These are phyloP conservation scores for Rhizopogon vesiculosus DNA, from an alignment of 768 basidiomycete genomes.

Conservation along the genomic window DNA sequence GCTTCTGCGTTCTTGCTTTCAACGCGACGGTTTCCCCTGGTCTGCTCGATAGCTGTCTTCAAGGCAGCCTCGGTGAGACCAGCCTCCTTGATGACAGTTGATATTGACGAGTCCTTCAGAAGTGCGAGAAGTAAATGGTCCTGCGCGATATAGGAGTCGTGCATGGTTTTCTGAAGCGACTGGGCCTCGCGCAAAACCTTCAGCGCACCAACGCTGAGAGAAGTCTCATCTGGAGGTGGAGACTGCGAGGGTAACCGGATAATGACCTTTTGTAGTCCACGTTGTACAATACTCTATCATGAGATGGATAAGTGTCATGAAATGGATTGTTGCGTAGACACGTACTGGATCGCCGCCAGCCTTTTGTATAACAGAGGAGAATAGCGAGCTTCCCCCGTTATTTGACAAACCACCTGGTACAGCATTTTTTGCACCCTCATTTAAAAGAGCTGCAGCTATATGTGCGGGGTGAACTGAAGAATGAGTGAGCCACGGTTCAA, in stretches of 20 bases:
- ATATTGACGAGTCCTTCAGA: slow-evolving; percentile 66
- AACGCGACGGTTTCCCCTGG: slow-evolving; percentile 79
- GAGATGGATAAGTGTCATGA: not conserved
- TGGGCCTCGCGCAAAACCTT: slow-evolving; percentile 76
- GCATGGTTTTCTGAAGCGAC: slow-evolving; percentile 74
- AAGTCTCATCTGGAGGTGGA: slow-evolving; percentile 80
- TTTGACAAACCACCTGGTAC: slow-evolving; percentile 29
- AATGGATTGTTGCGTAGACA: slow-evolving; percentile 4
- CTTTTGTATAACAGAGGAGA: slow-evolving; percentile 72
- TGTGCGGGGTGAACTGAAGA: slow-evolving; percentile 75
- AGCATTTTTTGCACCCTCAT: slow-evolving; percentile 45
- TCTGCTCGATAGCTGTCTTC: slow-evolving; percentile 73
- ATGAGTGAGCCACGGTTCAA: not conserved
- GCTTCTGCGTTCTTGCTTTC: slow-evolving; percentile 86
- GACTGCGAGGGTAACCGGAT: slow-evolving; percentile 80
- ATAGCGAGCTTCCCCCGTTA: slow-evolving; percentile 49
- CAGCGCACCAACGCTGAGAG: slow-evolving; percentile 49
- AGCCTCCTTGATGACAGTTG: slow-evolving; percentile 69
- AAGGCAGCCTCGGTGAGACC: slow-evolving; percentile 65
- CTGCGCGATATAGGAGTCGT: slow-evolving; percentile 89
- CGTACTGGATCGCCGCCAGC: slow-evolving; percentile 84
- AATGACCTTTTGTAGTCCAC: slow-evolving; percentile 70
- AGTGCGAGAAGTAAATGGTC: slow-evolving; percentile 89
- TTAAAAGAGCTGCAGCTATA: slow-evolving; percentile 74
- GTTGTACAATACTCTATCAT: slow-evolving; percentile 51